phyloP scores from a whole-genome alignment of 345 rosid genomes.

The Durio zibethinus region DNA sequence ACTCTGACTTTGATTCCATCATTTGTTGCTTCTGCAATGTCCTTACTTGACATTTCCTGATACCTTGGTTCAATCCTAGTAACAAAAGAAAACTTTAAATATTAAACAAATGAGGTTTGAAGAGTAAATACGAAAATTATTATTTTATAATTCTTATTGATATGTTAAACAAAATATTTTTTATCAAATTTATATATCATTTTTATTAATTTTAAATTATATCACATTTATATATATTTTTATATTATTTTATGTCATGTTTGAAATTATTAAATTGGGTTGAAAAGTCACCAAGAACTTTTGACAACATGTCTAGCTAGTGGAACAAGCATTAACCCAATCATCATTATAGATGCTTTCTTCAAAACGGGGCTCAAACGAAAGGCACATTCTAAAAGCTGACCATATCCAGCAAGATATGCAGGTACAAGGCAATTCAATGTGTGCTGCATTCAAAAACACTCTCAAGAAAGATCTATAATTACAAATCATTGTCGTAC shows the following conservation, averaged over 20 bases:
- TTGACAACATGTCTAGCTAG: constrained; percentile 14
- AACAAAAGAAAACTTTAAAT: background rate
- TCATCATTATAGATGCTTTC: constrained; percentile 14
- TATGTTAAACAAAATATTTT: too few relatives aligned
- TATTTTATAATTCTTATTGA: too few relatives aligned
- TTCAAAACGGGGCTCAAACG: background rate
- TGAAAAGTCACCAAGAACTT: too few relatives aligned
- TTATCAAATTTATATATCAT: too few relatives aligned
- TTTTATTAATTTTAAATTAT: too few relatives aligned
- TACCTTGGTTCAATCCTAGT: constrained; percentile 78
- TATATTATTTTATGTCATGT: too few relatives aligned
- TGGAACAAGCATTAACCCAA: constrained; percentile 20
- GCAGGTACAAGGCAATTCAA: background rate
- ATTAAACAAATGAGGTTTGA: background rate
- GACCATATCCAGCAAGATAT: background rate
- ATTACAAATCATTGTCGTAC: too few relatives aligned
- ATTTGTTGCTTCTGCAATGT: constrained; percentile 55
- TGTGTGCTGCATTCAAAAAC: too few relatives aligned
- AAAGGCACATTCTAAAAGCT: background rate
- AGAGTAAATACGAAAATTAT: too few relatives aligned
- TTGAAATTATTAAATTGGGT: too few relatives aligned
- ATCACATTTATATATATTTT: too few relatives aligned
- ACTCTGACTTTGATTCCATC: constrained; percentile 70
- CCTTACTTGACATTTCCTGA: constrained; percentile 65
- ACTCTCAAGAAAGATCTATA: constrained; percentile 1